Conservation (phyloP, 495 filamentous ascomycete species). For the Talaromyces borbonicus region DNA sequence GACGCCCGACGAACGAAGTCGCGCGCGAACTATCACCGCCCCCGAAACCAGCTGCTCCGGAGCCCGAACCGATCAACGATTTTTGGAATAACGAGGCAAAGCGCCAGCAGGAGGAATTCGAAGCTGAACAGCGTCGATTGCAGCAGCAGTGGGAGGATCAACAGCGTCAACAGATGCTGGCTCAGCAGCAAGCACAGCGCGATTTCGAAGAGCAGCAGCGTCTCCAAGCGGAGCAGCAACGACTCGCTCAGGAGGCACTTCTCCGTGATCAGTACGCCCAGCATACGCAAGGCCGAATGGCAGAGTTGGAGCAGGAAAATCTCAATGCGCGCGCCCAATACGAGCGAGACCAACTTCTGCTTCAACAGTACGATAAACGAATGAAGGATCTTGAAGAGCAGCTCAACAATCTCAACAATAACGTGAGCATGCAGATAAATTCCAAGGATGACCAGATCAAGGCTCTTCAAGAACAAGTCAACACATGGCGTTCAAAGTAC, state of each 20-base stretch:
- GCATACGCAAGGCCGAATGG: constrained; percentile 86
- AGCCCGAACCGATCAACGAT: constrained; percentile 91
- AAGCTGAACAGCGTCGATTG: constrained; percentile 80
- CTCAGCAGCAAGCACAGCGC: constrained; percentile 69
- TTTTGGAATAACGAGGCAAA: constrained; percentile 94
- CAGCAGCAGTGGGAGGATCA: constrained; percentile 69
- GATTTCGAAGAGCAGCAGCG: constrained; percentile 96
- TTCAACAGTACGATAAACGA: constrained; percentile 90
- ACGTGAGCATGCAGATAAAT: constrained; percentile 70
- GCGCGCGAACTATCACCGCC: constrained; percentile 51
- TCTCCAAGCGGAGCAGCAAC: constrained; percentile 77
- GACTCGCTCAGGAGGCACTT: constrained; percentile 81
- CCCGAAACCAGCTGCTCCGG: constrained; percentile 48
- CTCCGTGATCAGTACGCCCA: constrained; percentile 77
- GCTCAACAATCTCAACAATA: constrained; percentile 68
- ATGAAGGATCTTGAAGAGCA: constrained; percentile 90
- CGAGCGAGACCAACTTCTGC: constrained; percentile 90
- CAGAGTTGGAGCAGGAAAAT: constrained; percentile 91
- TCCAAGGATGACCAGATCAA: constrained; percentile 94
- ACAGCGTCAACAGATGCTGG: constrained; percentile 72
- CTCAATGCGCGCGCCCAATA: constrained; percentile 90
- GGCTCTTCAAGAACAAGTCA: constrained; percentile 86
- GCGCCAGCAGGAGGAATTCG: constrained; percentile 86
- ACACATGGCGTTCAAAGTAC: constrained; percentile 95
- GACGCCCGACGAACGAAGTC: constrained; percentile 58